These are phyloP conservation scores for Colletotrichum sidae DNA, from an alignment of 2,329 filamentous ascomycete species.

Conservation along the genomic window DNA sequence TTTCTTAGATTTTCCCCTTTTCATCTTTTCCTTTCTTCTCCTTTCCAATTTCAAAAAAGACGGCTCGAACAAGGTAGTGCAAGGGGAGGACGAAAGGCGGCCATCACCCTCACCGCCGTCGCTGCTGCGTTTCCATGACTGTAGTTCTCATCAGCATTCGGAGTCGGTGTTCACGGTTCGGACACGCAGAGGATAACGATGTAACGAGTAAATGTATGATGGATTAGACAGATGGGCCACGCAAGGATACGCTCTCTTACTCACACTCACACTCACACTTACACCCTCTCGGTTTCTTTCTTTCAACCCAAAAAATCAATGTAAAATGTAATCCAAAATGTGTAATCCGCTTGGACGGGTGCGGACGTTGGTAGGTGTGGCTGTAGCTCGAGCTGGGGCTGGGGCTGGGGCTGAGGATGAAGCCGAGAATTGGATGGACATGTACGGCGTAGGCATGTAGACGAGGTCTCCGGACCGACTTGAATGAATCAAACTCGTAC, in stretches of 20 bases:
- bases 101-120: neutral
- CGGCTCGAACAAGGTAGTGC: constrained; percentile 9
- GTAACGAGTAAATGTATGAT: constrained; percentile 34
- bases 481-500: constrained; percentile 32
- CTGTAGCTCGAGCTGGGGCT: neutral
- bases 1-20: neutral
- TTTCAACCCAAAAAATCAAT: neutral
- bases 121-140: neutral
- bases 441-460: constrained; percentile 13
- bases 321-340: neutral
- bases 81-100: neutral
- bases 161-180: constrained; percentile 20
- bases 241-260: constrained; percentile 3
- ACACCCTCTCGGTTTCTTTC: neutral
- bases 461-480: constrained; percentile 14
- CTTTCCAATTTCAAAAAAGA: constrained; percentile 14
- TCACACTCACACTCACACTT: neutral
- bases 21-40: neutral
- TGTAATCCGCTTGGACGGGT: constrained; percentile 16
- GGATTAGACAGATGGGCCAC: constrained; percentile 16
- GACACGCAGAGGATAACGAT: constrained; percentile 28
- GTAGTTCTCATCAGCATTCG: constrained; percentile 28
- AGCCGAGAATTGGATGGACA: constrained; percentile 1
- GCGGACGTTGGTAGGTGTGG: neutral
- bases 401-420: constrained; percentile 24